Evolutionary conservation across 2,329 filamentous ascomycete species (phyloP), one percentile per base, ranked within the genome.

Genomic region (Microdochium trichocladiopsis): DNA sequence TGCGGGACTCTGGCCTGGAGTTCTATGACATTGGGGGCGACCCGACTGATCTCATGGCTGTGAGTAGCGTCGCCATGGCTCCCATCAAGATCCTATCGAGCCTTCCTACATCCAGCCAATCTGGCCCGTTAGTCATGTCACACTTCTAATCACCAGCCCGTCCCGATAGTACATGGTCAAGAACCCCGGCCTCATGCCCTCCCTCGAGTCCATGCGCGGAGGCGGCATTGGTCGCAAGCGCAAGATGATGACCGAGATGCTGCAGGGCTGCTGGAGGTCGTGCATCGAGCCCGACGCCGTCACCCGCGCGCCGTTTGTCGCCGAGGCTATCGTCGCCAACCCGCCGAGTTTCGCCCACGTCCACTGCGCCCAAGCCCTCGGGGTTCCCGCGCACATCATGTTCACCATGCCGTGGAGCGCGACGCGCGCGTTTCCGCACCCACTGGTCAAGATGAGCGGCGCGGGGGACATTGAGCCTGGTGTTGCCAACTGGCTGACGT

Each of bases 21-120:
- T 92, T 90, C 66, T 90, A 87, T 66, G 80, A 72, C 55, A 87
- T 90, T 50, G 86, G 87, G n/a, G 87, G 87, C 2, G 86, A 91
- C 63, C 87, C 87, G 1, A 79, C 83, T 1, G 80, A 88, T 61
- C 73, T 90, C 45, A 91, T 90, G 87, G 88, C 90, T 6, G 2
- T 95, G 33, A 37, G 33, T 37, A 33, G 28, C 14, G 18, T 11
- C 33, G 6, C 18, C 33, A n/a, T 4, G 5, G 14, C 14, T 11
- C 5, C 6, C 18, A 8, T 16, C 33, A 37, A 16, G 12, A 37
- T 37, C 14, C 33, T 37, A 4, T 37, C 33, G 18, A 37, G 33
- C 33, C 33, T 37, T n/a, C 12, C 33, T 37, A 37, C 12, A n/a
- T 37, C 33, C 14, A 37, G 33, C 14, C 33, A 37, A 16, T 9